Evolutionary conservation across 805 yeast genomes (phyloP).

Genomic region (Saccharomyces kudriavzevii): DNA sequence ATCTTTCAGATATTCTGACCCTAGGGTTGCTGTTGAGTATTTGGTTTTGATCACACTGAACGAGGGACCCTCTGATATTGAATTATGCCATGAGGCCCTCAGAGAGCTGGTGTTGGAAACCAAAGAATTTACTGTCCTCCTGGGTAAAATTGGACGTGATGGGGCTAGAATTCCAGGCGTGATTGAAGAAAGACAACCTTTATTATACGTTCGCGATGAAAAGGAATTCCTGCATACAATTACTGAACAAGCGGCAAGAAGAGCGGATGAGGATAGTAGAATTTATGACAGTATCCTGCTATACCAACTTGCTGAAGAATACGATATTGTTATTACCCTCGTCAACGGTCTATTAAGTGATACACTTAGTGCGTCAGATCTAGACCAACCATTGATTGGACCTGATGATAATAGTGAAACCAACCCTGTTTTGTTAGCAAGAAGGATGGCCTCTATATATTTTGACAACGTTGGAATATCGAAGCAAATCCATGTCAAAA

Average conservation of each 20-base stretch:
- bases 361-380: constrained; percentile 59
- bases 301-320: constrained; percentile 83
- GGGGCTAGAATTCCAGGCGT: constrained; percentile 78
- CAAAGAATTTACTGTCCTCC: constrained; percentile 67
- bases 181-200: constrained; percentile 64
- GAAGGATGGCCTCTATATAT: constrained; percentile 29
- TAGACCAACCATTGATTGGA: constrained; percentile 45
- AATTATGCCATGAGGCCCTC: constrained; percentile 66
- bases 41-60: constrained; percentile 59
- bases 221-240: constrained; percentile 58
- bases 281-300: constrained; percentile 74
- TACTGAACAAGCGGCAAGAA: constrained; percentile 75
- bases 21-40: constrained; percentile 88
- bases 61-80: constrained; percentile 38
- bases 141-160: constrained; percentile 75
- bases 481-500: constrained; percentile 43
- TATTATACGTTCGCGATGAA: constrained; percentile 52
- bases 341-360: constrained; percentile 76
- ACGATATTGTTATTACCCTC: constrained; percentile 66
- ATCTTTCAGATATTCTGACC: constrained; percentile 76
- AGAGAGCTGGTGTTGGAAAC: constrained; percentile 81
- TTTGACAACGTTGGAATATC: constrained; percentile 53
- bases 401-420: constrained; percentile 37
- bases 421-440: constrained; percentile 33
- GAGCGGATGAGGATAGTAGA: constrained; percentile 88